phyloP scores from a whole-genome alignment of 1,284 basidiomycete genomes.

The Ceratobasidium sp. region DNA sequence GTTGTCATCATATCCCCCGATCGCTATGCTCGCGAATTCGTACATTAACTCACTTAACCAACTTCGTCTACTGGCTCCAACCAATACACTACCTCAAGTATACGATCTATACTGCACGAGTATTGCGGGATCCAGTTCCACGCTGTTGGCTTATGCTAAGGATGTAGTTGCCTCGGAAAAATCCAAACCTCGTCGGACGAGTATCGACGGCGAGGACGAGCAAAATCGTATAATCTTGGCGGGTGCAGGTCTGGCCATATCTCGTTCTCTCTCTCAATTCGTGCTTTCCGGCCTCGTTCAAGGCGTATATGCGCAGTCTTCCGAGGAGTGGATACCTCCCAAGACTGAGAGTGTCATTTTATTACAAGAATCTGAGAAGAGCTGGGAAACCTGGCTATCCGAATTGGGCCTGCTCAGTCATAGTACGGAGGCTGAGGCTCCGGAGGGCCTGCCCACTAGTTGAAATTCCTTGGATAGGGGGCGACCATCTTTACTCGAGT shows the following conservation, averaged over 20 bases:
- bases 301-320: constrained; percentile 24
- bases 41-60: constrained; percentile 78
- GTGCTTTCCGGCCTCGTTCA: constrained; percentile 22
- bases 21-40: constrained; percentile 78
- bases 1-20: constrained; percentile 75
- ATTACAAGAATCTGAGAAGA: constrained; percentile 12
- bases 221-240: constrained; percentile 30
- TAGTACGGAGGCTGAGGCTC: neutral
- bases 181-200: constrained; percentile 33
- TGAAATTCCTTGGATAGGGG: too few relatives aligned
- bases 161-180: constrained; percentile 29
- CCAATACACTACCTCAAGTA: constrained; percentile 59
- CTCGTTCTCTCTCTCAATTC: constrained; percentile 10
- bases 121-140: constrained; percentile 56
- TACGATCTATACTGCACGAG: constrained; percentile 58
- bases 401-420: constrained; percentile 20
- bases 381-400: constrained; percentile 25
- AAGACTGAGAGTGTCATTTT: constrained; percentile 17
- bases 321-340: constrained; percentile 19
- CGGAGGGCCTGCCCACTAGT: neutral
- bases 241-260: constrained; percentile 25
- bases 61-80: constrained; percentile 80
- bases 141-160: constrained; percentile 57
- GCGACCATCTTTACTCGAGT: too few relatives aligned
- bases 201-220: constrained; percentile 34